These are phyloP conservation scores for Turritis glabra DNA, from an alignment of 345 rosid species.

Conservation along the genomic window DNA sequence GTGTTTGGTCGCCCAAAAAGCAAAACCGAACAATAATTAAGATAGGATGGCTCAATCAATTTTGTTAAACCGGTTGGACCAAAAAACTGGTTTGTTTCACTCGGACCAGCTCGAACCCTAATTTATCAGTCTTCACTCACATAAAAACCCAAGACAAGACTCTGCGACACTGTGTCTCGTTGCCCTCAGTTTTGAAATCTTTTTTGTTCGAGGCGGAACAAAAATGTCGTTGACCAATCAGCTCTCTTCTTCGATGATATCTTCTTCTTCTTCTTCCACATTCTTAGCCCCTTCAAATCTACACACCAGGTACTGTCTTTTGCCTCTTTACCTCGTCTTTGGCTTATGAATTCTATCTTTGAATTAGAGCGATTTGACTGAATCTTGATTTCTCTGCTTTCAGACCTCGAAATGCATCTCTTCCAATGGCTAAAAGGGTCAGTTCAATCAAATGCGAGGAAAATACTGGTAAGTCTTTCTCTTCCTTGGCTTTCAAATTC, in stretches of 20 bases:
- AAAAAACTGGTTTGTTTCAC: too few species aligned
- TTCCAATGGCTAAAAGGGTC: constrained; percentile 23
- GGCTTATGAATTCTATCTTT: too few species aligned
- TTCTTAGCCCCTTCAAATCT: constrained; percentile 31
- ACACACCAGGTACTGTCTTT: background rate
- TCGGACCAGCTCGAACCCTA: background rate
- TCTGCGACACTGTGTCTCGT: background rate
- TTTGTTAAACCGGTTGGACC: too few species aligned
- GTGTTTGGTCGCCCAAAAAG: too few species aligned
- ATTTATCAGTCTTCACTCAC: background rate
- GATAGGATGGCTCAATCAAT: too few species aligned
- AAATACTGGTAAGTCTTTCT: constrained; percentile 14
- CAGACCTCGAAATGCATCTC: constrained; percentile 29
- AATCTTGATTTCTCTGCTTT: background rate
- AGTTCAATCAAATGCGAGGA: constrained; percentile 31
- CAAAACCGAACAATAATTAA: too few species aligned
- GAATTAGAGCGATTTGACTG: background rate
- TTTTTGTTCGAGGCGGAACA: background rate
- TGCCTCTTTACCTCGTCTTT: too few species aligned
- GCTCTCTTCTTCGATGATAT: constrained; percentile 15
- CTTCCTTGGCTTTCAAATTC: background rate
- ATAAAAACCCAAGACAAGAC: background rate
- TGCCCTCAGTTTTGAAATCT: constrained; percentile 1
- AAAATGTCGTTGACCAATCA: constrained; percentile 31
- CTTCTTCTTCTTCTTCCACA: constrained; percentile 32